Evolutionary conservation across 495 filamentous ascomycete species (phyloP).

Genomic region (Tricharina praecox): DNA sequence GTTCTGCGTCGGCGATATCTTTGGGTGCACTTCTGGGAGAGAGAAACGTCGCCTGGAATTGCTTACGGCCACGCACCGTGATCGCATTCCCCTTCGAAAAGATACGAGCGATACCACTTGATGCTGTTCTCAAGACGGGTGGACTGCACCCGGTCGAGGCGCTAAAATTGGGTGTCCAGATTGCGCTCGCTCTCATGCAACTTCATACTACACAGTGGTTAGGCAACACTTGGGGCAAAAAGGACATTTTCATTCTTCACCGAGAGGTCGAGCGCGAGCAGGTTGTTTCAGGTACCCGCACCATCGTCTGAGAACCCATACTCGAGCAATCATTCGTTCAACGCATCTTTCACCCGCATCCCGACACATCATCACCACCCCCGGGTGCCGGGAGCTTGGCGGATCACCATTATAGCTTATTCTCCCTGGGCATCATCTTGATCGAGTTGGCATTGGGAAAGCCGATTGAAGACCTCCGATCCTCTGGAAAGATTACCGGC

Average conservation of each 20-base stretch:
- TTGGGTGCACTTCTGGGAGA: neutral
- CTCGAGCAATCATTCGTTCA: too few species aligned
- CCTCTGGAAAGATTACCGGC: neutral
- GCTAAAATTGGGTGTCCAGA: constrained; percentile 22
- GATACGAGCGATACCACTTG: neutral
- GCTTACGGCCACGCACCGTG: neutral
- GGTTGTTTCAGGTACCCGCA: too few species aligned
- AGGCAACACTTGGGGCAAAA: constrained; percentile 14
- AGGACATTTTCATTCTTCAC: constrained; percentile 26
- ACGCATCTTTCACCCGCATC: too few species aligned
- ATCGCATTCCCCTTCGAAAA: neutral
- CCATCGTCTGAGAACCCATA: too few species aligned
- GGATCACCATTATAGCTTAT: constrained; percentile 1
- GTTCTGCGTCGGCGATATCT: too few species aligned
- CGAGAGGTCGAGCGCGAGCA: too few species aligned
- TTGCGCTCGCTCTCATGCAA: constrained; percentile 26
- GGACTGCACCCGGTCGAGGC: constrained; percentile 8
- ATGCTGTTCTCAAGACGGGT: neutral
- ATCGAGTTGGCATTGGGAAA: constrained; percentile 26
- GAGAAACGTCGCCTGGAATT: neutral
- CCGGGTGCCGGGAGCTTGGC: too few species aligned
- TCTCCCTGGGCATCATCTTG: constrained; percentile 25
- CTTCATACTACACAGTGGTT: constrained; percentile 26
- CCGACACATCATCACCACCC: too few species aligned
- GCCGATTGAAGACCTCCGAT: constrained; percentile 4